phyloP scores from a whole-genome alignment of 805 yeast genomes.

The Myxozyma nipponensis region DNA sequence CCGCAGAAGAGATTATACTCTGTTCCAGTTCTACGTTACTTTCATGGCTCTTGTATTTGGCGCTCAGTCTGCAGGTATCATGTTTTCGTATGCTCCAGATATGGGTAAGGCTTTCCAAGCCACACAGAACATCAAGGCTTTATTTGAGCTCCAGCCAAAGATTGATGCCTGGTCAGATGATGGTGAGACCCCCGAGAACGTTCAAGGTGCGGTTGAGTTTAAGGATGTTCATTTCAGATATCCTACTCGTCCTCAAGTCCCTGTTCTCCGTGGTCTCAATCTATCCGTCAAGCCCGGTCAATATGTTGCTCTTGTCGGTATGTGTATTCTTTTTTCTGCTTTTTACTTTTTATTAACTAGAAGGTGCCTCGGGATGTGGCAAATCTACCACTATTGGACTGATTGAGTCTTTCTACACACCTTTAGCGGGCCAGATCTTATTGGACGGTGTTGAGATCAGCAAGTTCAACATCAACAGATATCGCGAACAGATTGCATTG shows the following conservation, averaged over 20 bases:
- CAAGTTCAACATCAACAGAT: slow-evolving; percentile 47
- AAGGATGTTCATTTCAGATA: slow-evolving; percentile 60
- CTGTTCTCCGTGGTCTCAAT: slow-evolving; percentile 50
- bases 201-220: slow-evolving; percentile 53
- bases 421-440: slow-evolving; percentile 46
- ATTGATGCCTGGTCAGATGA: slow-evolving; percentile 36
- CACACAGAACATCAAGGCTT: slow-evolving; percentile 34
- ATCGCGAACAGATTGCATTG: slow-evolving; percentile 52
- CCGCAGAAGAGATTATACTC: slow-evolving; percentile 32
- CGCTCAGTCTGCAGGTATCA: slow-evolving; percentile 41
- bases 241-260: slow-evolving; percentile 52
- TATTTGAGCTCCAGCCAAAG: slow-evolving; percentile 35
- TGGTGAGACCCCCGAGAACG: slow-evolving; percentile 34
- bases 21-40: slow-evolving; percentile 40
- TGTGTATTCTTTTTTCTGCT: background rate
- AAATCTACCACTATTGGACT: slow-evolving; percentile 56
- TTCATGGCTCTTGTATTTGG: slow-evolving; percentile 39
- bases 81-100: slow-evolving; percentile 42
- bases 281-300: slow-evolving; percentile 48
- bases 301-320: slow-evolving; percentile 64
- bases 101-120: slow-evolving; percentile 42
- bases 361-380: slow-evolving; percentile 53
- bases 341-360: background rate
- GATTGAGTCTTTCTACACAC: slow-evolving; percentile 51
- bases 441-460: slow-evolving; percentile 52